These are phyloP conservation scores for Cryptococcus neoformans DNA, from an alignment of 1,284 basidiomycete genomes.

Conservation along the genomic window DNA sequence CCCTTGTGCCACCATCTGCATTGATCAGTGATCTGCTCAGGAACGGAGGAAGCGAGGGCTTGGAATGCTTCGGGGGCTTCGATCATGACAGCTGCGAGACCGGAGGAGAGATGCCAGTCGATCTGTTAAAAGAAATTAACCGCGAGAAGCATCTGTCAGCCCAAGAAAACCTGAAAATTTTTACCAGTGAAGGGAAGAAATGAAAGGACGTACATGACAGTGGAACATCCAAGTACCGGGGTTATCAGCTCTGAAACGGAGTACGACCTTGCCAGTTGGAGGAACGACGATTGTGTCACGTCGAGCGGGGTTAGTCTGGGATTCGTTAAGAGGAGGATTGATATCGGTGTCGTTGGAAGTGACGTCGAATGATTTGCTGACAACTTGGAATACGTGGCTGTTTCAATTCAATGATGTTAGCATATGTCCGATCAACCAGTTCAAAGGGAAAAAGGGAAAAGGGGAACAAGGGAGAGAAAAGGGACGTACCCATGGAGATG, in stretches of 20 bases:
- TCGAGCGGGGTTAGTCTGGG: constrained; percentile 76
- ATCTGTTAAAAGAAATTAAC: constrained; percentile 16
- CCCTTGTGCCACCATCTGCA: constrained; percentile 63
- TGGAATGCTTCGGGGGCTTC: constrained; percentile 48
- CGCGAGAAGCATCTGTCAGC: background rate
- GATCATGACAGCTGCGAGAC: constrained; percentile 51
- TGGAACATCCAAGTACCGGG: constrained; percentile 55
- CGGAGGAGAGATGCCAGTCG: constrained; percentile 47
- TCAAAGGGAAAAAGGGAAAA: background rate
- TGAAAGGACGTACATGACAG: constrained; percentile 39
- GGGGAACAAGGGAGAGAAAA: background rate
- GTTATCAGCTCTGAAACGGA: constrained; percentile 54
- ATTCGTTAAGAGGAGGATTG: constrained; percentile 76
- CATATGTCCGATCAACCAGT: background rate
- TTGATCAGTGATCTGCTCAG: constrained; percentile 57
- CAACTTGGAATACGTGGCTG: constrained; percentile 77
- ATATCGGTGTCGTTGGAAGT: constrained; percentile 69
- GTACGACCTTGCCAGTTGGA: constrained; percentile 47
- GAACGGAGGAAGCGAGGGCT: constrained; percentile 28
- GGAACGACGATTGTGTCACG: constrained; percentile 61
- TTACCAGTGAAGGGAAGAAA: background rate
- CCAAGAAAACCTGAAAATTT: background rate
- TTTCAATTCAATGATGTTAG: background rate
- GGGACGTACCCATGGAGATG: constrained; percentile 47
- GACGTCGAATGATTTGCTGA: constrained; percentile 67